Evolutionary conservation across 2,329 filamentous ascomycete species (phyloP).

Genomic region (Diplocarpon rosae): DNA sequence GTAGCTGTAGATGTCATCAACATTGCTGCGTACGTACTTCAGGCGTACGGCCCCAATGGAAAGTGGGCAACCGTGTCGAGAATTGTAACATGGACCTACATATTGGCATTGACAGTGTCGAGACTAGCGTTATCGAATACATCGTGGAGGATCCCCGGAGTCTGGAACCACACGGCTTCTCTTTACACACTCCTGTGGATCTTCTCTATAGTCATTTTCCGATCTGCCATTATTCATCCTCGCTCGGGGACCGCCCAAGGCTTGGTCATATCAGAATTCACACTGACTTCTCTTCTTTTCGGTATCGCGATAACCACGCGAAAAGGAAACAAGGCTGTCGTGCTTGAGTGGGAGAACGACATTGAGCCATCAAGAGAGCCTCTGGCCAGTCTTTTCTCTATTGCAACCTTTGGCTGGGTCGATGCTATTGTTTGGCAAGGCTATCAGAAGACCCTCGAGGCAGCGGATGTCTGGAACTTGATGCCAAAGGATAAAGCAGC

Average conservation of each 20-base stretch:
- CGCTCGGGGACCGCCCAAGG: constrained; percentile 49
- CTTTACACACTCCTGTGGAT: constrained; percentile 81
- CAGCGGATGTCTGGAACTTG: constrained; percentile 86
- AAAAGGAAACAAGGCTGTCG: constrained; percentile 82
- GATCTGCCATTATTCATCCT: constrained; percentile 74
- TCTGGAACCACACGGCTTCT: constrained; percentile 88
- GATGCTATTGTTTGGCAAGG: constrained; percentile 82
- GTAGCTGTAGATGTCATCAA: constrained; percentile 61
- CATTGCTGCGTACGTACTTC: constrained; percentile 48
- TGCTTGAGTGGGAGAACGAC: constrained; percentile 80
- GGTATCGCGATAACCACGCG: constrained; percentile 69
- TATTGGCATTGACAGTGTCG: constrained; percentile 59
- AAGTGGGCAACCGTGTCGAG: constrained; percentile 52
- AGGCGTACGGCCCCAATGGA: constrained; percentile 47
- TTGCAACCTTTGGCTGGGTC: constrained; percentile 83
- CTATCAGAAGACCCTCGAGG: constrained; percentile 72
- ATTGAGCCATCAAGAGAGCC: constrained; percentile 82
- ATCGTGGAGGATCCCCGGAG: constrained; percentile 54
- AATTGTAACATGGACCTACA: constrained; percentile 70
- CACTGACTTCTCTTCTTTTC: constrained; percentile 62
- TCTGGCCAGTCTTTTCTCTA: constrained; percentile 76
- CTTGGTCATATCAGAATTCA: constrained; percentile 64
- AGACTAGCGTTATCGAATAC: constrained; percentile 57
- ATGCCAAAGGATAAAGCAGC: constrained; percentile 80
- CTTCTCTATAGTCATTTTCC: constrained; percentile 64